Conservation (phyloP, 2,329 filamentous ascomycete species). For the Diaporthe longicolla region DNA sequence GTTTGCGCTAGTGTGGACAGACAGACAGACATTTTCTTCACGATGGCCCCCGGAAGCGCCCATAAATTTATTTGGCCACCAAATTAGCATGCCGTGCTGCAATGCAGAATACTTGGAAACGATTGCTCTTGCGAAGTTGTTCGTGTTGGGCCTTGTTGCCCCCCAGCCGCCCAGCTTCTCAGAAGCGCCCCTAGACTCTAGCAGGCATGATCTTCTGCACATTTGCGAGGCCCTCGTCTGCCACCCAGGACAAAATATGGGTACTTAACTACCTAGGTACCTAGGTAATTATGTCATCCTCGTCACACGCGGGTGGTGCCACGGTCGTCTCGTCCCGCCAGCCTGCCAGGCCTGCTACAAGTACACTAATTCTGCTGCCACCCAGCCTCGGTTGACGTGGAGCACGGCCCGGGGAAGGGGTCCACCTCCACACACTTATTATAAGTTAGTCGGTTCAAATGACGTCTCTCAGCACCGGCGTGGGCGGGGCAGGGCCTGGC, state of each 20-base stretch:
- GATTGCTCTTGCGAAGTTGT: background rate
- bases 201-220: background rate
- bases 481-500: slow-evolving; percentile 10
- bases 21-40: slow-evolving; percentile 32
- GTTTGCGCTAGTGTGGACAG: slow-evolving; percentile 18
- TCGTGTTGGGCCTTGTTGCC: background rate
- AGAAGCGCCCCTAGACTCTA: background rate
- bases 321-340: background rate
- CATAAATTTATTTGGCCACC: slow-evolving; percentile 1
- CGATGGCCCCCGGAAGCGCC: slow-evolving; percentile 15
- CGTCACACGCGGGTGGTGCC: slow-evolving; percentile 5
- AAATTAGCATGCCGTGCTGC: background rate
- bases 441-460: slow-evolving; percentile 18
- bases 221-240: background rate
- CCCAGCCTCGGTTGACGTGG: slow-evolving; percentile 21
- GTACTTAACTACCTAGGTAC: too few species aligned
- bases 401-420: background rate
- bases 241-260: background rate
- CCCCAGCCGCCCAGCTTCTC: background rate
- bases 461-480: slow-evolving; percentile 2
- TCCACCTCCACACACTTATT: slow-evolving; percentile 31
- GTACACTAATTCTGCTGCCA: background rate
- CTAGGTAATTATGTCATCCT: background rate
- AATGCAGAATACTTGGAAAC: background rate
- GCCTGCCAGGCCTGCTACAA: background rate